Percentiles rank a stretch among this genome's conserved stretches.
Conservation (phyloP, 2,329 filamentous ascomycete species). For the Colletotrichum sp. region DNA sequence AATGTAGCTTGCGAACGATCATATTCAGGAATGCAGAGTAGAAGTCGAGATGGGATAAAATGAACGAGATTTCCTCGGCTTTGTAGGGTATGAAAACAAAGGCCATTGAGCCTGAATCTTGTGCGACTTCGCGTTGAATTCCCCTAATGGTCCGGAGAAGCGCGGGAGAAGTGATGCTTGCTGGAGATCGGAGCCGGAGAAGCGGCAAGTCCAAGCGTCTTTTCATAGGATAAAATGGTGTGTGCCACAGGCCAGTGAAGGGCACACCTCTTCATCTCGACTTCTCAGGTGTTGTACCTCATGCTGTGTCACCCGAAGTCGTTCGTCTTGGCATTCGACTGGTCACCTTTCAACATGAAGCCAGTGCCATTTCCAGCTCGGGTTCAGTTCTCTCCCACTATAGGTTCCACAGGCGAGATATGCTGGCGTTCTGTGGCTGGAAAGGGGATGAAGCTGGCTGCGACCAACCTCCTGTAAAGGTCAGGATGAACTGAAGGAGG, state of each 20-base stretch:
- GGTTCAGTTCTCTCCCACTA: background rate
- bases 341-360: background rate
- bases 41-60: background rate
- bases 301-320: background rate
- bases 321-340: background rate
- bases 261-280: background rate
- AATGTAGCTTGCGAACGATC: background rate
- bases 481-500: background rate
- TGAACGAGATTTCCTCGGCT: background rate
- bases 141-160: background rate
- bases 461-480: background rate
- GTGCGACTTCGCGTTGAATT: conserved; percentile 4
- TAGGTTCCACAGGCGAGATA: background rate
- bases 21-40: background rate
- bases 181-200: background rate
- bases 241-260: background rate
- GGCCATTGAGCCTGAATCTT: background rate
- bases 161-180: background rate
- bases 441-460: background rate
- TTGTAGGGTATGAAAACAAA: background rate
- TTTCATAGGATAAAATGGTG: background rate
- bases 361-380: background rate
- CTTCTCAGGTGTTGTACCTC: background rate
- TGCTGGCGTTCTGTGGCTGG: background rate
- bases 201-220: background rate